These are phyloP conservation scores for Pythium aquatile DNA, from an alignment of 352 stramenopile species.

Conservation along the genomic window DNA sequence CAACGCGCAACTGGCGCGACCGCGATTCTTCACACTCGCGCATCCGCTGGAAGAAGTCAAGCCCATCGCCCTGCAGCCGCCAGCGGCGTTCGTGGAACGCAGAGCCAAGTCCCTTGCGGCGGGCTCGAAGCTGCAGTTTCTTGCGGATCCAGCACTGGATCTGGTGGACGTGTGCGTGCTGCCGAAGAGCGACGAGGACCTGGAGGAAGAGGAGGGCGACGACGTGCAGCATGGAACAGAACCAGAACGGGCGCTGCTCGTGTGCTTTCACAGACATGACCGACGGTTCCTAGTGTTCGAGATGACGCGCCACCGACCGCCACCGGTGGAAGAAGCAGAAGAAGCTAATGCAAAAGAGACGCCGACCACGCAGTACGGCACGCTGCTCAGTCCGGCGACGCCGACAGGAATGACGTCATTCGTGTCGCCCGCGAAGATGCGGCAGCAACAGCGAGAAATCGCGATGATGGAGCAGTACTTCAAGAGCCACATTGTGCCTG, in stretches of 20 bases:
- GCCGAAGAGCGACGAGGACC: constrained; percentile 7
- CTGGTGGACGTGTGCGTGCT: constrained; percentile 38
- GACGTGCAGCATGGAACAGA: background rate
- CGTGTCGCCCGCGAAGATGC: constrained; percentile 26
- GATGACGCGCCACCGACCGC: constrained; percentile 23
- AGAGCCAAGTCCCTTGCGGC: background rate
- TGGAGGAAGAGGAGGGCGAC: constrained; percentile 3
- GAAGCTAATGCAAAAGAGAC: background rate
- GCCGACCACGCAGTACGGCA: background rate
- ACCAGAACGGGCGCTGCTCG: constrained; percentile 30
- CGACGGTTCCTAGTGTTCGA: constrained; percentile 54
- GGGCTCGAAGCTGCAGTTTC: constrained; percentile 26
- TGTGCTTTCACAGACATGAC: constrained; percentile 50
- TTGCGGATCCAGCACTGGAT: constrained; percentile 56
- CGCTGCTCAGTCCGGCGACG: background rate
- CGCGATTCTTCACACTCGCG: constrained; percentile 69
- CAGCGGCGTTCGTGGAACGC: background rate
- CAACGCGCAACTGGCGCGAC: constrained; percentile 21
- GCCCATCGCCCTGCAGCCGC: constrained; percentile 38
- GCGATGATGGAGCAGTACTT: constrained; percentile 24
- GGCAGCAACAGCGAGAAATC: constrained; percentile 26
- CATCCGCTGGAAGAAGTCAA: constrained; percentile 80
- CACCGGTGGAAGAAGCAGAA: background rate
- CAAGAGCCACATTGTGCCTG: constrained; percentile 27
- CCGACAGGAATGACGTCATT: constrained; percentile 6